Evolutionary conservation across 2,329 filamentous ascomycete genomes (phyloP).

Genomic region (Colletotrichum falcatum): DNA sequence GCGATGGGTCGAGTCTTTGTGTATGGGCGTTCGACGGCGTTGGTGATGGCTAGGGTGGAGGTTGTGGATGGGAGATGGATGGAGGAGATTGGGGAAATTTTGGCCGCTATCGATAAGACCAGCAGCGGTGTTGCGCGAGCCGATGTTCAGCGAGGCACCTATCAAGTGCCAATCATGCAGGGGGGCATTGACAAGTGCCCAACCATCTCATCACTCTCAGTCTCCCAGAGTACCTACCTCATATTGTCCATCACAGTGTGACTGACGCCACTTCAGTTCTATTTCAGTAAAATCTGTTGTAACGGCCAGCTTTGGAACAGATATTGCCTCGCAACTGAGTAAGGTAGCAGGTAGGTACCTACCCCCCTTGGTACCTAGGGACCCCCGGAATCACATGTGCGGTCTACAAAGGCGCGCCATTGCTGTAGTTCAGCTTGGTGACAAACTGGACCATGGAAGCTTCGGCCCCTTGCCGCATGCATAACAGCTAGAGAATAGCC

Average conservation of each 20-base stretch:
- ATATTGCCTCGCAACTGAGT: background rate
- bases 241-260: too few species aligned
- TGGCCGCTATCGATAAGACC: slow-evolving; percentile 38
- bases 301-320: too few species aligned
- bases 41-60: background rate
- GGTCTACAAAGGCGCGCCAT: slow-evolving; percentile 28
- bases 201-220: background rate
- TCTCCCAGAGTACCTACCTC: too few species aligned
- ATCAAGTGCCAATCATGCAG: background rate
- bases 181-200: background rate
- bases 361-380: background rate
- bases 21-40: background rate
- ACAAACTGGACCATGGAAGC: background rate
- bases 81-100: slow-evolving; percentile 31
- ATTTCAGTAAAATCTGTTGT: background rate
- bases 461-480: background rate
- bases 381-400: background rate
- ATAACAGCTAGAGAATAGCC: background rate
- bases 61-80: slow-evolving; percentile 1
- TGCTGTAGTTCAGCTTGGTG: background rate
- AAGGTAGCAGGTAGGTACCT: background rate
- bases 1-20: slow-evolving; percentile 10
- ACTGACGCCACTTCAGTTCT: too few species aligned
- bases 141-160: background rate
- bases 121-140: background rate